Base-by-base conservation (phyloP, 2,329 filamentous ascomycete genomes). In the Fusarium sp. region DNA sequence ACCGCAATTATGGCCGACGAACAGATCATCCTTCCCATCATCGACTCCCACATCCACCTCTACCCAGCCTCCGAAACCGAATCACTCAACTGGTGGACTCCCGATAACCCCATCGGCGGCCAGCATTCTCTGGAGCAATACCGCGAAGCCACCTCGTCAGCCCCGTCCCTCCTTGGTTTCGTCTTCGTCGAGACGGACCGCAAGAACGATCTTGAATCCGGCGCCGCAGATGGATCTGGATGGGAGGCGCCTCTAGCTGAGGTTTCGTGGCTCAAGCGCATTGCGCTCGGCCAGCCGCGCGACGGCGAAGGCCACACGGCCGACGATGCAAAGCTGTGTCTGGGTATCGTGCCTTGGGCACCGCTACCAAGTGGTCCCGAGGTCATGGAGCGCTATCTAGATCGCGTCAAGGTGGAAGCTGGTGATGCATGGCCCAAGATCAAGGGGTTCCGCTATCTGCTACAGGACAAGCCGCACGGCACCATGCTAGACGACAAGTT, bases 31-130 rank as follows among this genome's bases (percentile, higher is more conserved):
- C 81, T 86, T 78, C 88, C 85, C 74, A 90, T 97, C 76, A 89
- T 98, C 79, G 95, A 98, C 83, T 91, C 93, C 39, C 95, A 98
- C 84, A 91, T 98, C 80, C 95, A 98, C 82, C 89, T 98, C 75
- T 97, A 90, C 84, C 92, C 93, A 44, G 80, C 83, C 45, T 86
- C 87, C 54, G 92, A 95, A 74, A 77, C 92, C 53, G 76, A 85
- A 56, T 86, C 87, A 39, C 87, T 97, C 67, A 82, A 87, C 60
- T 97, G 94, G 94, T 88, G 88, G 81, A 85, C 79, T 5, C 81
- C 88, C 7, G 81, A 84, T 46, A 80, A 86, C 75, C 84, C 88
- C 6, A 84, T 97, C 51, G 84, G 87, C 50, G 85, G 85, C 51
- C 88, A 90, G 70, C 88, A 90, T 78, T 90, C 91, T 2, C 75